A percentile compares a stretch with the other conserved stretches of the same genome.
Conservation (phyloP, 1,139 yeast genomes). For the Blastobotrys proliferans region DNA sequence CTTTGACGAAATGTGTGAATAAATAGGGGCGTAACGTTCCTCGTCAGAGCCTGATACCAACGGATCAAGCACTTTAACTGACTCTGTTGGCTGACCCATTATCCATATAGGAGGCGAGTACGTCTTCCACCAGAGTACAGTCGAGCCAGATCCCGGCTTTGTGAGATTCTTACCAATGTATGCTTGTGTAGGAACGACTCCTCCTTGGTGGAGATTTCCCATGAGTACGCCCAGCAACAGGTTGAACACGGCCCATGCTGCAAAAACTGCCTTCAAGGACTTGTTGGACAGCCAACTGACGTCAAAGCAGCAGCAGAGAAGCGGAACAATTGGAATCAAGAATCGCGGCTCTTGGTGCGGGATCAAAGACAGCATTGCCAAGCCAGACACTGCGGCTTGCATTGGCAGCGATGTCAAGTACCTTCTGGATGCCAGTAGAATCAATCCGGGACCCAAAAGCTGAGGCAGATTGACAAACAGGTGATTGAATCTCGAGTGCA, state of each 20-base stretch:
- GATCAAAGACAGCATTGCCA: constrained; percentile 56
- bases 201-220: constrained; percentile 89
- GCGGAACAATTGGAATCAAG: constrained; percentile 70
- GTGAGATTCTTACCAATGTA: constrained; percentile 35
- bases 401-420: constrained; percentile 36
- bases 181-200: constrained; percentile 66
- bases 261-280: constrained; percentile 31
- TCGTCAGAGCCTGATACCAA: constrained; percentile 23
- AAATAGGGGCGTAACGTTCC: constrained; percentile 36
- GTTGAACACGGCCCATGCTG: constrained; percentile 66
- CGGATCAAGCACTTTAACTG: constrained; percentile 29
- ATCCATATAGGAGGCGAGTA: constrained; percentile 93
- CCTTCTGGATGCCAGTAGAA: constrained; percentile 39
- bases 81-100: constrained; percentile 41
- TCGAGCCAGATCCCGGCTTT: constrained; percentile 15
- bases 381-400: constrained; percentile 58
- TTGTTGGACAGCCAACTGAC: constrained; percentile 25
- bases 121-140: constrained; percentile 77
- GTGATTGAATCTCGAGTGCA: constrained; percentile 78
- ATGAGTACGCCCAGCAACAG: constrained; percentile 53
- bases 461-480: constrained; percentile 71
- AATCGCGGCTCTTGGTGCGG: constrained; percentile 95
- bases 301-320: constrained; percentile 61
- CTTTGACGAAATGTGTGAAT: constrained; percentile 29
- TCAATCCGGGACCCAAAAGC: constrained; percentile 69